These are phyloP conservation scores for Penicillium psychrosexuale DNA, from an alignment of 2,329 filamentous ascomycete genomes.

Conservation along the genomic window DNA sequence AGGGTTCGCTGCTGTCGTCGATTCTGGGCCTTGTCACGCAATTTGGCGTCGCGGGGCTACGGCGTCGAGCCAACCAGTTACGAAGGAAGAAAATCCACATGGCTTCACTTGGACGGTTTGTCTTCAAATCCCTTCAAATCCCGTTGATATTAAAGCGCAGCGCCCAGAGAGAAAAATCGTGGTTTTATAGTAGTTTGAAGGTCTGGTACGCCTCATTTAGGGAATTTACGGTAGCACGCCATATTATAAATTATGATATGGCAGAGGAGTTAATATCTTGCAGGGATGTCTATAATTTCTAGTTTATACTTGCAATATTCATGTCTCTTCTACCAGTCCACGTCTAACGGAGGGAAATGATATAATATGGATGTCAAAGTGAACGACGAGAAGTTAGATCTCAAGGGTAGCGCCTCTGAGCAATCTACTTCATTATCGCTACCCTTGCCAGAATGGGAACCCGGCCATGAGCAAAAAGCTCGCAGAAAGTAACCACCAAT, in stretches of 20 bases:
- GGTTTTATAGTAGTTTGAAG: neutral
- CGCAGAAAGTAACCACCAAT: neutral
- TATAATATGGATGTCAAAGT: neutral
- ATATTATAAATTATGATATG: neutral
- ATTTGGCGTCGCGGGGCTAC: neutral
- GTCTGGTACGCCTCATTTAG: neutral
- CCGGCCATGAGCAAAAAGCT: neutral
- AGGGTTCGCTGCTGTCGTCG: neutral
- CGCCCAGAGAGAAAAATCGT: neutral
- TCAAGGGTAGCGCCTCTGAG: neutral
- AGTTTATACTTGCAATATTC: neutral
- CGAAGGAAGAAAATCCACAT: neutral
- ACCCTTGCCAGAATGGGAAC: neutral
- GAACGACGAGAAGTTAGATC: neutral
- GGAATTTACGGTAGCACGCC: neutral
- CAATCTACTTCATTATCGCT: neutral
- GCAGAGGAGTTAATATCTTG: neutral
- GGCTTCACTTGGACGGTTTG: accelerated
- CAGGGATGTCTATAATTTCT: neutral
- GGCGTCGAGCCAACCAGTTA: neutral
- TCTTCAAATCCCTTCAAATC: neutral
- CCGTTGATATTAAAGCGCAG: neutral
- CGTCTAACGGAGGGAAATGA: neutral
- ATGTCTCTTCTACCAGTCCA: neutral
- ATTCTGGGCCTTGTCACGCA: neutral